These are phyloP conservation scores for Verbascum thapsus DNA, from an alignment of 257 asterid genomes.

Conservation along the genomic window DNA sequence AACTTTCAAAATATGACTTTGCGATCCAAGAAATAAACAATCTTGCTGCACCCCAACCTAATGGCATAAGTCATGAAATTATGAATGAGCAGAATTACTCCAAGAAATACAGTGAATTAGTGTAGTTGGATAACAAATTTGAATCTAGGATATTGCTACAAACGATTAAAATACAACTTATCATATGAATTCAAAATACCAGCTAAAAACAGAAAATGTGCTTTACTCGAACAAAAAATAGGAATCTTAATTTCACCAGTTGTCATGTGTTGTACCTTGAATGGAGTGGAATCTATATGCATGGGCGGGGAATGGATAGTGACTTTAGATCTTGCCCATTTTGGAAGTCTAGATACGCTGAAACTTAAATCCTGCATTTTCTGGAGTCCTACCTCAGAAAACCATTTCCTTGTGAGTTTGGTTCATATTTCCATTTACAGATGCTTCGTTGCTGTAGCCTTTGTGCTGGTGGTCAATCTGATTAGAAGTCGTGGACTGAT, in stretches of 20 bases:
- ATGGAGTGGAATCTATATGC: slow-evolving; percentile 36
- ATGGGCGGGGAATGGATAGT: slow-evolving; percentile 27
- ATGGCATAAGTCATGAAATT: slow-evolving; percentile 21
- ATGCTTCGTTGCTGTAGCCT: slow-evolving; percentile 30
- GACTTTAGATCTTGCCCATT: slow-evolving; percentile 63
- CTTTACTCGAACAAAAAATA: slow-evolving; percentile 13
- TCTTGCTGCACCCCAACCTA: slow-evolving; percentile 36
- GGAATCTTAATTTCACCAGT: slow-evolving; percentile 1
- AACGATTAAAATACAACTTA: not conserved
- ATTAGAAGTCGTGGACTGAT: slow-evolving; percentile 31
- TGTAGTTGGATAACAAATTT: not conserved
- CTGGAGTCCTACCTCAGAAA: slow-evolving; percentile 28
- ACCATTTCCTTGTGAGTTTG: slow-evolving; percentile 29
- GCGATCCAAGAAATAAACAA: slow-evolving; percentile 32
- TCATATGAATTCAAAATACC: not conserved
- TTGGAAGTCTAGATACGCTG: slow-evolving; percentile 72
- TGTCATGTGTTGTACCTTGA: slow-evolving; percentile 40
- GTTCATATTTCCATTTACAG: slow-evolving; percentile 26
- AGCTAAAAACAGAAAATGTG: not conserved
- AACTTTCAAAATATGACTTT: slow-evolving; percentile 33
- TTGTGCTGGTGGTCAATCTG: slow-evolving; percentile 29
- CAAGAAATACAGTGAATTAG: slow-evolving; percentile 5
- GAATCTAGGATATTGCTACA: not conserved
- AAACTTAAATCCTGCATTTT: slow-evolving; percentile 46
- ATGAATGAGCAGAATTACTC: slow-evolving; percentile 6